phyloP scores from a whole-genome alignment of 805 yeast species.

The Millerozyma miso region DNA sequence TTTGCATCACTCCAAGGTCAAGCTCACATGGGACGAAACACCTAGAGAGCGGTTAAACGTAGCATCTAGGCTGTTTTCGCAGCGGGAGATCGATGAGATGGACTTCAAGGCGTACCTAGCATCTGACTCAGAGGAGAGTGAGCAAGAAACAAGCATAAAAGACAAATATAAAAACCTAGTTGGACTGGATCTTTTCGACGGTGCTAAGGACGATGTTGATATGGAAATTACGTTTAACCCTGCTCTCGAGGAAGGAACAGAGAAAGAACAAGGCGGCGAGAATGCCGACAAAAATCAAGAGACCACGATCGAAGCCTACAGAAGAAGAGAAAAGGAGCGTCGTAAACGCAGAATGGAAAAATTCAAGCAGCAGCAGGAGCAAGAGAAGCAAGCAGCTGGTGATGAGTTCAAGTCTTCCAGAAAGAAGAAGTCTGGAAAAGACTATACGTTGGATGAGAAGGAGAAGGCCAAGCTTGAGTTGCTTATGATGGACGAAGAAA shows the following conservation, averaged over 20 bases:
- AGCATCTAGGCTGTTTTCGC: conserved; percentile 77
- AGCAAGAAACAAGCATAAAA: conserved; percentile 35
- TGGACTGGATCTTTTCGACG: conserved; percentile 30
- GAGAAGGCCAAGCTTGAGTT: conserved; percentile 66
- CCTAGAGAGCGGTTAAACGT: conserved; percentile 81
- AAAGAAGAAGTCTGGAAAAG: neutral
- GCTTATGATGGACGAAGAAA: conserved; percentile 62
- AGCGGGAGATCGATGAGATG: conserved; percentile 83
- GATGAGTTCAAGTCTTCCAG: neutral
- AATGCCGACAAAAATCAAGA: conserved; percentile 52
- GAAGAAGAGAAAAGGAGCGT: conserved; percentile 89
- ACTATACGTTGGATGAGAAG: conserved; percentile 12
- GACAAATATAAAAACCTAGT: conserved; percentile 61
- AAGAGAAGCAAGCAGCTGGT: conserved; percentile 36
- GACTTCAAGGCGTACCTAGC: conserved; percentile 92
- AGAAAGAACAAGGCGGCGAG: conserved; percentile 19
- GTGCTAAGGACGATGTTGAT: conserved; percentile 64
- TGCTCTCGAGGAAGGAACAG: conserved; percentile 51
- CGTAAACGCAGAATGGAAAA: conserved; percentile 78
- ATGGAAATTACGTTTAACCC: conserved; percentile 97
- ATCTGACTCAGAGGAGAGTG: conserved; percentile 33
- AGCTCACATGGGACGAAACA: conserved; percentile 97
- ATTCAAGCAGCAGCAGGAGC: conserved; percentile 54
- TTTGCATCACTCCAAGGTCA: conserved; percentile 91
- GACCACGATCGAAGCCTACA: conserved; percentile 72